A percentile compares a stretch with the other conserved stretches of the same genome.
Conservation (phyloP, 768 basidiomycete species). For the Tephrocybe sp. region DNA sequence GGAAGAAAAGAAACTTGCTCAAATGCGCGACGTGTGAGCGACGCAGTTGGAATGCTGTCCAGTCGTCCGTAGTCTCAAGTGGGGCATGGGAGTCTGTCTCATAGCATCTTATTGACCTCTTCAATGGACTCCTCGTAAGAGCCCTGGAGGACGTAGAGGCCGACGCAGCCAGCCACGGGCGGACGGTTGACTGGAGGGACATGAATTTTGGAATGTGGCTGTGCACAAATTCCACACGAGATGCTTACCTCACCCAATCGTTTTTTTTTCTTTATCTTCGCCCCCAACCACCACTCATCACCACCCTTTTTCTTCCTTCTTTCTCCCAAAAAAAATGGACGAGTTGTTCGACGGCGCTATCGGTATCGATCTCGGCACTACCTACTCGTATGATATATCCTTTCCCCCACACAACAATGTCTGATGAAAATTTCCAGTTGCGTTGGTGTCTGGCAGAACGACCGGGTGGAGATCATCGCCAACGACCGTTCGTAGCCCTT, state of each 20-base stretch:
- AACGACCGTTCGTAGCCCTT: conserved; percentile 77
- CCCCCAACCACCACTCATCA: conserved; percentile 38
- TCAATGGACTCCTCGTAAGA: conserved; percentile 14
- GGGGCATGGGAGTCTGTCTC: conserved; percentile 27
- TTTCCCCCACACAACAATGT: background rate
- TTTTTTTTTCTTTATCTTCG: conserved; percentile 43
- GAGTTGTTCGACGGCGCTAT: conserved; percentile 95
- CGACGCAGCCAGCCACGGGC: conserved; percentile 37
- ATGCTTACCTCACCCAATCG: conserved; percentile 59
- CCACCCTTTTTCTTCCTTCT: conserved; percentile 29
- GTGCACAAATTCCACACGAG: conserved; percentile 37
- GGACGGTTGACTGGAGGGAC: conserved; percentile 35
- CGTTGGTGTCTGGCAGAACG: conserved; percentile 99
- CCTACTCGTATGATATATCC: conserved; percentile 75
- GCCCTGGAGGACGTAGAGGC: conserved; percentile 27
- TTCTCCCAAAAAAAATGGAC: conserved; percentile 62
- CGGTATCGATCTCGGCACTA: conserved; percentile 97
- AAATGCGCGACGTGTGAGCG: conserved; percentile 57
- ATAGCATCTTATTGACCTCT: conserved; percentile 19
- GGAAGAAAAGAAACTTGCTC: conserved; percentile 37
- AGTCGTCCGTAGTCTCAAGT: conserved; percentile 57
- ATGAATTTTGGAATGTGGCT: conserved; percentile 42
- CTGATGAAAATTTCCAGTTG: conserved; percentile 55
- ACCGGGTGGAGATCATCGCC: conserved; percentile 99
- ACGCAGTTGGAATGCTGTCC: conserved; percentile 60